A percentile compares a stretch with the other conserved stretches of the same genome.
Conservation (phyloP, 2,329 filamentous ascomycete species). For the Colletotrichum sp. region DNA sequence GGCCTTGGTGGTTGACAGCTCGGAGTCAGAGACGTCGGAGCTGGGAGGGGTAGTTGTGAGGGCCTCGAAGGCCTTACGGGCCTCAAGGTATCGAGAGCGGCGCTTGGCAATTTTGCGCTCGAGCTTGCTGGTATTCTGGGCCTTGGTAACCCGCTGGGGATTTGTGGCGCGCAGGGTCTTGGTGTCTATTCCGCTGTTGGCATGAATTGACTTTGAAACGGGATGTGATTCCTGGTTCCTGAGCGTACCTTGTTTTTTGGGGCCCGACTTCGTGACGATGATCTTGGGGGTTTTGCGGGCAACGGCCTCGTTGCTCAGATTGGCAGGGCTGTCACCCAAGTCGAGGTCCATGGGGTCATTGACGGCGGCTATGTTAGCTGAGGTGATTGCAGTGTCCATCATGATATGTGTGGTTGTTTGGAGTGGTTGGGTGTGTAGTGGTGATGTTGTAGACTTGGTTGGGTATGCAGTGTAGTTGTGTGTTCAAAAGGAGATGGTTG, state of each 20-base stretch:
- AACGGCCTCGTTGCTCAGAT: not conserved
- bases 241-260: not conserved
- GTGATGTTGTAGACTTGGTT: not conserved
- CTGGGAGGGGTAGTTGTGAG: not conserved
- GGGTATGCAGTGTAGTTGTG: not conserved
- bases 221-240: not conserved
- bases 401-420: not conserved
- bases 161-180: not conserved
- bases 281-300: not conserved
- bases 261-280: not conserved
- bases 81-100: not conserved
- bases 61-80: rapidly evolving
- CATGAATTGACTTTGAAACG: not conserved
- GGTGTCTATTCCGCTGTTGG: not conserved
- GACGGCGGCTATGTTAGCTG: not conserved
- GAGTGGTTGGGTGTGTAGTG: not conserved
- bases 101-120: not conserved
- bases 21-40: not conserved
- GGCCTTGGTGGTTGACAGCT: not conserved
- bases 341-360: not conserved
- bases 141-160: not conserved
- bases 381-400: not conserved
- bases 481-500: not conserved
- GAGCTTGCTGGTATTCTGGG: not conserved
- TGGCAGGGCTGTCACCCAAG: not conserved